phyloP scores from a whole-genome alignment of 2,329 filamentous ascomycete species.

The Colletotrichum sp. region DNA sequence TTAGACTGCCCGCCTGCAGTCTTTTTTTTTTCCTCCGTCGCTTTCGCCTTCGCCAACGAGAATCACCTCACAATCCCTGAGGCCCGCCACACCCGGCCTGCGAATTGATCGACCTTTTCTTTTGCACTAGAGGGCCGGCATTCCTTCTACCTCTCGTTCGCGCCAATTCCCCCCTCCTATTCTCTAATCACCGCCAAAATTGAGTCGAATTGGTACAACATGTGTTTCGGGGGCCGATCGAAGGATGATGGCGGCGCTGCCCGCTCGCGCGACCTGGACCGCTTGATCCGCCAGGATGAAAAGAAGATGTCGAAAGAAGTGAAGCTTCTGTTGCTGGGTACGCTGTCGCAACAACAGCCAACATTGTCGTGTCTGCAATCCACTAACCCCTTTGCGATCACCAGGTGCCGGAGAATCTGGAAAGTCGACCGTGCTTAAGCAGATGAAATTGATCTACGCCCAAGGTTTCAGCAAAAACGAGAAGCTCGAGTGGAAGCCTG shows the following conservation, averaged over 20 bases:
- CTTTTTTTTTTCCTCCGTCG: background rate
- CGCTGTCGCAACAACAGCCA: constrained; percentile 29
- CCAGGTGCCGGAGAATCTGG: constrained; percentile 88
- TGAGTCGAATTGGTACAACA: constrained; percentile 35
- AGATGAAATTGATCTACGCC: constrained; percentile 98
- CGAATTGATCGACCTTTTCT: background rate
- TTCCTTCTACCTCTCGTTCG: background rate
- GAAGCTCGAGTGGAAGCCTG: constrained; percentile 90
- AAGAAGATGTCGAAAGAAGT: constrained; percentile 87
- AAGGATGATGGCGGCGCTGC: constrained; percentile 53
- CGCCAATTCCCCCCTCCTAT: background rate
- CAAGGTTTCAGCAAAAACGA: constrained; percentile 90
- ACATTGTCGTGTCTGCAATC: background rate
- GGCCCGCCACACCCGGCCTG: background rate
- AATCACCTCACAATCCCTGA: background rate
- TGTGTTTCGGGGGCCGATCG: constrained; percentile 69
- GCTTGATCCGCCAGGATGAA: constrained; percentile 83
- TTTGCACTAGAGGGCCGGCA: background rate
- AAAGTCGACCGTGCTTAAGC: constrained; percentile 96
- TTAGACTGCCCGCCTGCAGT: background rate
- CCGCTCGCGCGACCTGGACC: constrained; percentile 82
- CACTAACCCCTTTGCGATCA: constrained; percentile 1
- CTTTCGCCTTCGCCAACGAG: background rate
- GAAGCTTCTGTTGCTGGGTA: constrained; percentile 92
- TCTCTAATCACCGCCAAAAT: background rate